Evolutionary conservation across 2,329 filamentous ascomycete genomes (phyloP).

Genomic region (Phaeosphaeriaceae sp.): DNA sequence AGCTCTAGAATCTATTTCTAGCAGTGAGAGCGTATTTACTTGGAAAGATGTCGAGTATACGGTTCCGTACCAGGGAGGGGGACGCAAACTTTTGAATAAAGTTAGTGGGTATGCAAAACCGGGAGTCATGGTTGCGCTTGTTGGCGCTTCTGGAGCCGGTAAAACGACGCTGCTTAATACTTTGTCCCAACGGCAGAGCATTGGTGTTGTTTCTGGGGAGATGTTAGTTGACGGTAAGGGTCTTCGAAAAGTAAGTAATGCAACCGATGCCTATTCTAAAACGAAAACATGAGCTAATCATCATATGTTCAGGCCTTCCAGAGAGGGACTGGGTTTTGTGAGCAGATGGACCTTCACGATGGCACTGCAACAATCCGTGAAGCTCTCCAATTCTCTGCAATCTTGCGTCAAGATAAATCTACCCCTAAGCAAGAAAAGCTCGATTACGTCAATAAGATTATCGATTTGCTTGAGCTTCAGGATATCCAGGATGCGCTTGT

Average conservation of each 20-base stretch:
- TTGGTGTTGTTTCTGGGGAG: slow-evolving; percentile 68
- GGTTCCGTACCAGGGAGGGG: slow-evolving; percentile 70
- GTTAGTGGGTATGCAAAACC: slow-evolving; percentile 81
- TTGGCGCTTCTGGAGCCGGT: slow-evolving; percentile 81
- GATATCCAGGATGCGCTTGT: slow-evolving; percentile 73
- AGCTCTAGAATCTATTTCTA: slow-evolving; percentile 44
- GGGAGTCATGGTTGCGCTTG: slow-evolving; percentile 78
- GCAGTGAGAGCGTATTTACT: slow-evolving; percentile 47
- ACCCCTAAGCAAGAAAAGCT: slow-evolving; percentile 66
- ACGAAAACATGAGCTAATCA: not conserved
- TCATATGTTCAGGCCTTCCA: slow-evolving; percentile 61
- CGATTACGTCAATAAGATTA: slow-evolving; percentile 70
- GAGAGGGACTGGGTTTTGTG: slow-evolving; percentile 72
- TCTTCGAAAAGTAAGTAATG: slow-evolving; percentile 52
- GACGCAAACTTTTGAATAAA: slow-evolving; percentile 68
- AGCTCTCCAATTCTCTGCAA: slow-evolving; percentile 71
- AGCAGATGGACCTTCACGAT: slow-evolving; percentile 76
- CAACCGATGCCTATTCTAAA: too few relatives aligned
- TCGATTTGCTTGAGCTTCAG: slow-evolving; percentile 68
- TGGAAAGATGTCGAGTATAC: slow-evolving; percentile 64
- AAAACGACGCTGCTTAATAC: slow-evolving; percentile 86
- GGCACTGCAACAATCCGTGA: slow-evolving; percentile 70
- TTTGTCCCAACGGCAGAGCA: slow-evolving; percentile 72
- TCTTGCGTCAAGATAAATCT: slow-evolving; percentile 65
- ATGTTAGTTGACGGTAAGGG: slow-evolving; percentile 74